These are phyloP conservation scores for Ogataea chonburiensis DNA, from an alignment of 805 yeast species.

Conservation along the genomic window DNA sequence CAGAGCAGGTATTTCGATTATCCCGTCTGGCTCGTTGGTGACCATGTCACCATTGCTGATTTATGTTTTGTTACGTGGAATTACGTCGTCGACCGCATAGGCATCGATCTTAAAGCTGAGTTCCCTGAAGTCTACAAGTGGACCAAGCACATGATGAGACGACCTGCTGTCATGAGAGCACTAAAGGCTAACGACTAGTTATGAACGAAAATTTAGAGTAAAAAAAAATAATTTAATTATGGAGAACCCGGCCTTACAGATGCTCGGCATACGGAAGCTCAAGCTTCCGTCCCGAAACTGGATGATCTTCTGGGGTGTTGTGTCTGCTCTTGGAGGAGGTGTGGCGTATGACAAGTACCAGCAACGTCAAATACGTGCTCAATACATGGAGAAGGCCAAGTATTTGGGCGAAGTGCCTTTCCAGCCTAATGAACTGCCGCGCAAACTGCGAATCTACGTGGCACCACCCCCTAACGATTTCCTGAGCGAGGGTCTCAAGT, in stretches of 20 bases:
- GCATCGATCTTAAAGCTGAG: slow-evolving; percentile 81
- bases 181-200: slow-evolving; percentile 47
- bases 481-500: slow-evolving; percentile 66
- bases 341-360: slow-evolving; percentile 73
- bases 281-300: slow-evolving; percentile 89
- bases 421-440: slow-evolving; percentile 51
- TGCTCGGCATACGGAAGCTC: slow-evolving; percentile 79
- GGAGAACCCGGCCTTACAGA: slow-evolving; percentile 71
- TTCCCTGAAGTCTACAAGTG: slow-evolving; percentile 95
- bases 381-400: slow-evolving; percentile 63
- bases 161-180: slow-evolving; percentile 89
- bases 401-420: slow-evolving; percentile 46
- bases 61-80: slow-evolving; percentile 95
- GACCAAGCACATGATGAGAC: slow-evolving; percentile 93
- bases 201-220: slow-evolving; percentile 4
- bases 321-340: slow-evolving; percentile 70
- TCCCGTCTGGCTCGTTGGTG: slow-evolving; percentile 95
- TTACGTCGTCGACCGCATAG: slow-evolving; percentile 89
- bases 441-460: slow-evolving; percentile 77
- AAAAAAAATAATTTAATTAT: slow-evolving; percentile 3
- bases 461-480: slow-evolving; percentile 98
- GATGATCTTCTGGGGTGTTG: slow-evolving; percentile 80
- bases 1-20: slow-evolving; percentile 86
- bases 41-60: slow-evolving; percentile 80
- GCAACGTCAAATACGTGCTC: slow-evolving; percentile 61